Base-by-base conservation (phyloP, 768 basidiomycete genomes). In the Leucogyrophana mollusca region DNA sequence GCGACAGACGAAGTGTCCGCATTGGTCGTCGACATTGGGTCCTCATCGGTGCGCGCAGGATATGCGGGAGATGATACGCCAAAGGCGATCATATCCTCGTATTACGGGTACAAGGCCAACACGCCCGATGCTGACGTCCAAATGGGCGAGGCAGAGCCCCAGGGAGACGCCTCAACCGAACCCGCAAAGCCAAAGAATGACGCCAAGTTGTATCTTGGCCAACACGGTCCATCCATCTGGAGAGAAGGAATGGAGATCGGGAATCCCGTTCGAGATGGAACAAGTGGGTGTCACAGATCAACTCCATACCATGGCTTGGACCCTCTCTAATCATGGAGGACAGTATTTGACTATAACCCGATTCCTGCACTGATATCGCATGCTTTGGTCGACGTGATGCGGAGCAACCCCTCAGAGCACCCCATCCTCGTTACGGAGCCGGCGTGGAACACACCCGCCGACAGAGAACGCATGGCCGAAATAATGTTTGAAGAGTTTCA, bases 31-130 rank as follows among this genome's bases (percentile, higher is more conserved):
- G 96, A 99, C 72, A 87, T 98, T 61, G 96, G 96, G 22, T 76
- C 89, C 9, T 87, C 88, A 20, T 87, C 92, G 8, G 71, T 94
- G 44, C 85, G 96, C 62, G 92, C 93, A 9, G 96, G 96, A 43
- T 96, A 98, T 66, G 95, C 96, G 9, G 96, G 96, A 37, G 95
- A 98, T 68, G 96, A 98, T 59, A 81, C 88, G 9, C 96, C 96
- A 14, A 91, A 92, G 67, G 87, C 90, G 14, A 83, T 97, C 51
- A 82, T 95, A 52, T 89, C 96, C 7, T 89, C 94, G 3, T 76
- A 82, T 35, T 98, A 92, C 67, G 94, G 94, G 24, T 94, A 83
- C 64, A 77, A 77, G 34, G 70, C 67, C 47, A 65, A 67, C 34
- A 53, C 66, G 5, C 56, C 58, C 6, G 66, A 66, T 37, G 44